Conservation (phyloP, 106 monocot species). For the Allium sativum region DNA sequence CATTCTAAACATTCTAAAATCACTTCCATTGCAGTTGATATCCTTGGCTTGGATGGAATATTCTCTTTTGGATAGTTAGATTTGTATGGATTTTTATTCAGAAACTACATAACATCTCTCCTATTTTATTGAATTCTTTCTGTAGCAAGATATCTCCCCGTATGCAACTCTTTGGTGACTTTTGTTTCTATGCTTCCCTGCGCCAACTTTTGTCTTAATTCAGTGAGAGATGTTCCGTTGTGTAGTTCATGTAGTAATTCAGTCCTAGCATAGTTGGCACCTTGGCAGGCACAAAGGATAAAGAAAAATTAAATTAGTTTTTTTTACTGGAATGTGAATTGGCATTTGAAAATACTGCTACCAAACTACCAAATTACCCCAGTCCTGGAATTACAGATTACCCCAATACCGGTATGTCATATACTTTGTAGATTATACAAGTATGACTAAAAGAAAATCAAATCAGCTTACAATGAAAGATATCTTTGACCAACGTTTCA, state of each 20-base stretch:
- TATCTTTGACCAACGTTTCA: no score
- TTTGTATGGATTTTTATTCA: slow-evolving; percentile 45
- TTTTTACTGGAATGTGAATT: no score
- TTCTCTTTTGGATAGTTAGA: slow-evolving; percentile 19
- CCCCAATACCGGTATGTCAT: no score
- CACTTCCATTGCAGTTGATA: slow-evolving; percentile 35
- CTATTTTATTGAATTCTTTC: slow-evolving; percentile 65
- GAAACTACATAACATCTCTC: slow-evolving; percentile 57
- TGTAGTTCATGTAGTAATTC: slow-evolving; percentile 60
- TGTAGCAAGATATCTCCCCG: slow-evolving; percentile 44
- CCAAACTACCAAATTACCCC: no score
- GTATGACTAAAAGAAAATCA: no score
- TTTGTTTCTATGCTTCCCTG: slow-evolving; percentile 56
- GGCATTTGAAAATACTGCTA: no score
- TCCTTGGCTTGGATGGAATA: slow-evolving; percentile 9
- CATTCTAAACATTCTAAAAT: slow-evolving; percentile 35
- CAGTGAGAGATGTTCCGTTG: slow-evolving; percentile 42
- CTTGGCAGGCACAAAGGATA: no score
- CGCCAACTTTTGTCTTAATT: slow-evolving; percentile 42
- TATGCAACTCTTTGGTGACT: slow-evolving; percentile 52
- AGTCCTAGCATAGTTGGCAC: slow-evolving; percentile 82
- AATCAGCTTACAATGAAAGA: no score
- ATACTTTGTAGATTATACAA: no score
- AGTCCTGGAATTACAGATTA: no score
- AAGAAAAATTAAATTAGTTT: no score